These are phyloP conservation scores for Solanum megistacrolobum DNA, from an alignment of 257 asterid genomes.

Conservation along the genomic window DNA sequence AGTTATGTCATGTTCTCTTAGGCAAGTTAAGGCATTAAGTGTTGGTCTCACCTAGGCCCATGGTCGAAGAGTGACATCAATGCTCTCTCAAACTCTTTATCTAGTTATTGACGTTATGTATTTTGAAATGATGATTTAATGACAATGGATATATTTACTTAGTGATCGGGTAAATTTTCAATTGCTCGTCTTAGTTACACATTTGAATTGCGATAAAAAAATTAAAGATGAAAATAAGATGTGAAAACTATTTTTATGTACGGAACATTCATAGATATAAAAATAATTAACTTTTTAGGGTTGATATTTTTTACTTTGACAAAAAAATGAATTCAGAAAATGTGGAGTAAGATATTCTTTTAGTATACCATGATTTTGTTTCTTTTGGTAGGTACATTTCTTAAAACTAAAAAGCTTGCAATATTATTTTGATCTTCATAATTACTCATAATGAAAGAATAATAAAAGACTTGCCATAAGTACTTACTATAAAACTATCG, in stretches of 20 bases:
- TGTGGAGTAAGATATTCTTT: no score
- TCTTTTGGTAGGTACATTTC: not conserved
- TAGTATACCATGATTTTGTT: not conserved
- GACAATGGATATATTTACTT: not conserved
- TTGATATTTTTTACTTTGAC: no score
- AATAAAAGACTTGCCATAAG: not conserved
- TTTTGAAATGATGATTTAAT: not conserved
- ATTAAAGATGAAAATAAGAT: not conserved
- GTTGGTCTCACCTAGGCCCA: no score
- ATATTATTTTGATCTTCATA: not conserved
- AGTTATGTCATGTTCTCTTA: no score
- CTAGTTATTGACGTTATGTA: not conserved
- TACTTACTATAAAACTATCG: not conserved
- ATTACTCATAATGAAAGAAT: not conserved
- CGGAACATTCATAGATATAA: not conserved
- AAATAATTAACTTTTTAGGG: not conserved
- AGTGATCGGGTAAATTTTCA: not conserved
- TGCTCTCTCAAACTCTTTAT: not conserved
- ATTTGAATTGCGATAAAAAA: not conserved
- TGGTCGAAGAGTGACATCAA: no score
- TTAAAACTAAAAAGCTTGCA: not conserved
- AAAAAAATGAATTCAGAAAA: no score
- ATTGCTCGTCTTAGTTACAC: not conserved
- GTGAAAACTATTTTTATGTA: not conserved
- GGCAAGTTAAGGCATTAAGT: no score